phyloP scores from a whole-genome alignment of 1,284 basidiomycete genomes.

The Fomitiporia mediterranea region DNA sequence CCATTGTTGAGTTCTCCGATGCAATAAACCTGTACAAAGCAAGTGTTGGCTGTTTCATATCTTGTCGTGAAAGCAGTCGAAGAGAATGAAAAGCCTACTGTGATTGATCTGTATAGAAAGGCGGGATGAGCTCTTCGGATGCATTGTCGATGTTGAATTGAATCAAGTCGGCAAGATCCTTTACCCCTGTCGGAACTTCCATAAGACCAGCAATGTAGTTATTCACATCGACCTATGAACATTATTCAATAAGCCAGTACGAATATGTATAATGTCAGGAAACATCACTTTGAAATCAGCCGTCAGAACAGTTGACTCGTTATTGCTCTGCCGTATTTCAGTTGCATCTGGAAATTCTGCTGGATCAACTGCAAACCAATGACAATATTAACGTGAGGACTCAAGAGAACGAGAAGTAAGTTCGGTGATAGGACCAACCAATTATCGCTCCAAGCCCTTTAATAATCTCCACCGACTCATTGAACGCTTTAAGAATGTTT shows the following conservation, averaged over 20 bases:
- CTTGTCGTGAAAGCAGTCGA: neutral
- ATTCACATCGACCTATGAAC: conserved; percentile 31
- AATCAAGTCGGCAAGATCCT: conserved; percentile 38
- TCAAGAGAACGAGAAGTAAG: neutral
- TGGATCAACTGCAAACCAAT: conserved; percentile 32
- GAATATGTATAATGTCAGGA: neutral
- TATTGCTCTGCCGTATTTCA: conserved; percentile 29
- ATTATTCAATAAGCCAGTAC: no score
- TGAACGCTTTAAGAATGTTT: conserved; percentile 32
- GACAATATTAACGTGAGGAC: neutral
- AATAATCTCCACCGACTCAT: conserved; percentile 36
- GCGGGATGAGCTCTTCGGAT: conserved; percentile 36
- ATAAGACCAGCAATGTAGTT: conserved; percentile 32
- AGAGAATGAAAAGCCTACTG: conserved; percentile 27
- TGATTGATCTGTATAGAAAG: conserved; percentile 38
- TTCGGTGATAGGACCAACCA: conserved; percentile 4
- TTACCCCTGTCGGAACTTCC: conserved; percentile 35
- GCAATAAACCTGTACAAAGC: conserved; percentile 31
- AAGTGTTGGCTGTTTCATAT: neutral
- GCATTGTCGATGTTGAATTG: conserved; percentile 40
- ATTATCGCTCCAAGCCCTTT: conserved; percentile 37
- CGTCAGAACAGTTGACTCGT: conserved; percentile 33
- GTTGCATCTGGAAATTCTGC: conserved; percentile 36
- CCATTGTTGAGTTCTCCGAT: conserved; percentile 33
- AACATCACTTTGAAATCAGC: conserved; percentile 39